These are phyloP conservation scores for Pilaira anomala DNA, from an alignment of 192 early-diverging fungal species.

Conservation along the genomic window DNA sequence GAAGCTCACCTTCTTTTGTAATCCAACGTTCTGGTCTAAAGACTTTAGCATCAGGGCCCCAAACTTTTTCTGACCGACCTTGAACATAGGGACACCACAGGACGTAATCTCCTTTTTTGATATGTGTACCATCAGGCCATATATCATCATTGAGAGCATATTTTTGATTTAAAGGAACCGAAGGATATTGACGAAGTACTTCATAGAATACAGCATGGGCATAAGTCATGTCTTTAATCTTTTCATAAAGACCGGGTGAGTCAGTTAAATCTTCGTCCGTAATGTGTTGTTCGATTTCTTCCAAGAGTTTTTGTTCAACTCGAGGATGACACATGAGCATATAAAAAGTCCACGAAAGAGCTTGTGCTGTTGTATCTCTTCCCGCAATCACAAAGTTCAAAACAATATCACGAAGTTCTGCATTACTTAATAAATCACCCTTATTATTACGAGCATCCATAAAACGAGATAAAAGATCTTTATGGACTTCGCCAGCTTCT, in stretches of 20 bases:
- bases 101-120: conserved; percentile 52
- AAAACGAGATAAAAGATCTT: conserved; percentile 37
- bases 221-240: conserved; percentile 37
- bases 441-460: conserved; percentile 34
- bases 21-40: conserved; percentile 71
- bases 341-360: conserved; percentile 51
- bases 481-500: conserved; percentile 15
- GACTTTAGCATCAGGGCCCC: conserved; percentile 60
- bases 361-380: conserved; percentile 52
- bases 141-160: conserved; percentile 51
- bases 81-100: conserved; percentile 51
- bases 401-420: conserved; percentile 36
- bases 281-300: conserved; percentile 37
- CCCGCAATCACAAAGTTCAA: conserved; percentile 42
- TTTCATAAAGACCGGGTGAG: conserved; percentile 28
- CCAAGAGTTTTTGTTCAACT: conserved; percentile 40
- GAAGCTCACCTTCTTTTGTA: conserved; percentile 33
- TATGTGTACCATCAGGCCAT: conserved; percentile 57
- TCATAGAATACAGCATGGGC: conserved; percentile 46
- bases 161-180: conserved; percentile 61
- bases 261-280: conserved; percentile 31
- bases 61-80: conserved; percentile 51
- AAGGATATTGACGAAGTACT: conserved; percentile 61
- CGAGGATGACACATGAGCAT: conserved; percentile 39
- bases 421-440: conserved; percentile 22